Conservation (phyloP, 2,329 filamentous ascomycete species). For the Diaporthe citri region DNA sequence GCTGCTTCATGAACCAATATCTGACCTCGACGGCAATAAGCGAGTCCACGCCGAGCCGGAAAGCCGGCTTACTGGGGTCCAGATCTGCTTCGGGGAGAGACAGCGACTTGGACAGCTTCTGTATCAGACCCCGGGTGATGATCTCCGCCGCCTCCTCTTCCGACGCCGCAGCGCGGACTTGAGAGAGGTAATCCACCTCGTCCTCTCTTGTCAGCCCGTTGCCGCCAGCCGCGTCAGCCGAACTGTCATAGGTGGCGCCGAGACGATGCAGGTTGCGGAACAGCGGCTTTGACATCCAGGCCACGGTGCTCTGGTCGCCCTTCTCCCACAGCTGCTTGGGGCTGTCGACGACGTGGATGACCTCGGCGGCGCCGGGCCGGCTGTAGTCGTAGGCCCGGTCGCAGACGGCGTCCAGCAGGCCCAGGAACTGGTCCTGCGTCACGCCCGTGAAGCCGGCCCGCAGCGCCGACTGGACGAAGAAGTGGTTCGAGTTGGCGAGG, state of each 20-base stretch:
- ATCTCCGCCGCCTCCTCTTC: conserved; percentile 43
- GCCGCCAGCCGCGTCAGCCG: background rate
- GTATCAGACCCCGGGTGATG: conserved; percentile 44
- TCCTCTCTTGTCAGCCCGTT: background rate
- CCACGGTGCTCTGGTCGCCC: conserved; percentile 39
- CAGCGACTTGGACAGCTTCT: conserved; percentile 44
- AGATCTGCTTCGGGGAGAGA: conserved; percentile 43
- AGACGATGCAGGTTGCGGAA: conserved; percentile 43
- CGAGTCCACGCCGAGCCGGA: conserved; percentile 46
- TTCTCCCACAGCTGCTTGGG: conserved; percentile 42
- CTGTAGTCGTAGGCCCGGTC: background rate
- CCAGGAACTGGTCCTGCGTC: conserved; percentile 34
- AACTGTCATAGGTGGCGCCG: conserved; percentile 22
- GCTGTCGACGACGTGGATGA: conserved; percentile 43
- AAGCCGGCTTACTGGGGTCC: conserved; percentile 42
- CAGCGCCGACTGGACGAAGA: conserved; percentile 44
- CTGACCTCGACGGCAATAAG: conserved; percentile 45
- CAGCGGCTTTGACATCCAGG: conserved; percentile 44
- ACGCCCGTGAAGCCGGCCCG: conserved; percentile 11
- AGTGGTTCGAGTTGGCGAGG: conserved; percentile 43
- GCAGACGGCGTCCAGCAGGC: conserved; percentile 4
- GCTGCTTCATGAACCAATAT: conserved; percentile 44
- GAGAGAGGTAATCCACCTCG: conserved; percentile 33
- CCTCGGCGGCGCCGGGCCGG: conserved; percentile 40
- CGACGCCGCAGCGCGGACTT: conserved; percentile 42